These are phyloP conservation scores for Cronartium quercuum DNA, from an alignment of 1,284 basidiomycete species.

Conservation along the genomic window DNA sequence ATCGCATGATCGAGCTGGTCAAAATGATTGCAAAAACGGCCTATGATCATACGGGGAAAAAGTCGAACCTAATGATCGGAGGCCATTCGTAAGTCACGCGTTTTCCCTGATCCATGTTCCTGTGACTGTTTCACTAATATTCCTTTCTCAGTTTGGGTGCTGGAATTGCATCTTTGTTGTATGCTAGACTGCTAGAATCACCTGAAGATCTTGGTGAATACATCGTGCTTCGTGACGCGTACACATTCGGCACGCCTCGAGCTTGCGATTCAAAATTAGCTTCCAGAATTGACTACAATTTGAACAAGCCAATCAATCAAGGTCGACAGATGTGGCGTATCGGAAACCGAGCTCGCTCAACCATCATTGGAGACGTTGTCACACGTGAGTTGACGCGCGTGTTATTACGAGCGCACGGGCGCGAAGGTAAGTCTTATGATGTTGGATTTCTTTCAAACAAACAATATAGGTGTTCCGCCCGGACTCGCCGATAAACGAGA, in stretches of 20 bases:
- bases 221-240: conserved; percentile 7
- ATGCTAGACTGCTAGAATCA: conserved; percentile 21
- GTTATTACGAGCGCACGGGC: not conserved
- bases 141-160: not conserved
- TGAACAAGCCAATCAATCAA: conserved; percentile 10
- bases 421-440: not conserved
- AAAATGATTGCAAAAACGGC: conserved; percentile 3
- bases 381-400: not conserved
- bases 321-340: conserved; percentile 8
- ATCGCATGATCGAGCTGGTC: conserved; percentile 11
- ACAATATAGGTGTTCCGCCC: conserved; percentile 14
- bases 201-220: conserved; percentile 21
- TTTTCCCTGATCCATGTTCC: not conserved
- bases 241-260: conserved; percentile 25
- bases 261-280: conserved; percentile 11
- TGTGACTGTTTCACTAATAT: not conserved
- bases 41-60: not conserved
- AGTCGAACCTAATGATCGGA: conserved; percentile 7
- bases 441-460: not conserved
- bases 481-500: not conserved
- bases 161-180: conserved; percentile 14
- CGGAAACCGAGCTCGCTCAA: not conserved
- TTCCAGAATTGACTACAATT: conserved; percentile 22
- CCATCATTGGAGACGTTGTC: conserved; percentile 13
- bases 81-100: conserved; percentile 23